phyloP scores from a whole-genome alignment of 306 rosid genomes.

The Gastrolobium villosum region DNA sequence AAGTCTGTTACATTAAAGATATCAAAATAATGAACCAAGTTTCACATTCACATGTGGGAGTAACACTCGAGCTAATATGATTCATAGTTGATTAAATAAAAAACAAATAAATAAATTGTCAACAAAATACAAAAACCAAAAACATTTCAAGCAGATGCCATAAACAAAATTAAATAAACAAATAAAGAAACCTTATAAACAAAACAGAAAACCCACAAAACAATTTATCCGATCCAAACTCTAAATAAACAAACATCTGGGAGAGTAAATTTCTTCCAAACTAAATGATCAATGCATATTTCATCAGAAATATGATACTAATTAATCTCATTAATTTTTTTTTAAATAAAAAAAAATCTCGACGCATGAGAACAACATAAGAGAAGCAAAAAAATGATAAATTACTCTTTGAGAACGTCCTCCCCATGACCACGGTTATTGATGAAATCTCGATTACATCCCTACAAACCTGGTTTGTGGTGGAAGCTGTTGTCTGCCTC shows the following conservation, averaged over 20 bases:
- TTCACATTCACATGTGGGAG: too few species aligned
- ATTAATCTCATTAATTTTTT: background rate
- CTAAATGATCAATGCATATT: too few species aligned
- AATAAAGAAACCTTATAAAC: background rate
- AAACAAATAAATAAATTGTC: constrained; percentile 39
- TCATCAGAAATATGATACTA: background rate
- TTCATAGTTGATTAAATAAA: too few species aligned
- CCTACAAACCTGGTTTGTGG: constrained; percentile 85
- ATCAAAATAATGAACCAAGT: too few species aligned
- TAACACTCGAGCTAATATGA: too few species aligned
- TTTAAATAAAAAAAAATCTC: background rate
- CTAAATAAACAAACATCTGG: constrained; percentile 45
- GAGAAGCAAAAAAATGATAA: background rate
- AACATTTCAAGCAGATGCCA: background rate
- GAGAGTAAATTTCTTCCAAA: background rate
- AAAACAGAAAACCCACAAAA: background rate
- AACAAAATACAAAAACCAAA: constrained; percentile 36
- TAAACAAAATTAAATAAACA: background rate
- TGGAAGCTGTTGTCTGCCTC: constrained; percentile 69
- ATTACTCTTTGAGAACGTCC: constrained; percentile 92
- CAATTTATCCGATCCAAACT: constrained; percentile 67
- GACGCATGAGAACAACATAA: background rate
- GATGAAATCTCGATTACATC: constrained; percentile 89
- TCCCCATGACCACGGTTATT: constrained; percentile 88
- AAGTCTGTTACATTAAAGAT: too few species aligned